Percentiles rank a stretch among this genome's conserved stretches.
These are phyloP conservation scores for Penicillium olsonii DNA, from an alignment of 2,329 filamentous ascomycete species.

Conservation along the genomic window DNA sequence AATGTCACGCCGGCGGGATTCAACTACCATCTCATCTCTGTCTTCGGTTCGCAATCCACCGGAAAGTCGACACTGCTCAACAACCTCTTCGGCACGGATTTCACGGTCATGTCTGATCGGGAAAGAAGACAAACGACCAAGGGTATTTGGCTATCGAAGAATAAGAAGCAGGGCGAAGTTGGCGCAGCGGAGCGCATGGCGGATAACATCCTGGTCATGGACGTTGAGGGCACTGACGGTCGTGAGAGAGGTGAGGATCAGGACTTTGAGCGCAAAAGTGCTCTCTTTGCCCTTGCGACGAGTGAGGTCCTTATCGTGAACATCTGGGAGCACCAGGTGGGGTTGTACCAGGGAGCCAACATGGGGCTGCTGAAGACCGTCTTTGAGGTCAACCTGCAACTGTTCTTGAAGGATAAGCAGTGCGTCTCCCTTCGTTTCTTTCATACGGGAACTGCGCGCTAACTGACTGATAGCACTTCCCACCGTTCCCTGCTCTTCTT, in stretches of 20 bases:
- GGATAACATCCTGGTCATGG: constrained; percentile 98
- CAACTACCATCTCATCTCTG: constrained; percentile 98
- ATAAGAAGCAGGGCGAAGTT: constrained; percentile 63
- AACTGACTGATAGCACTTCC: constrained; percentile 62
- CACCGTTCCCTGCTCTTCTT: constrained; percentile 95
- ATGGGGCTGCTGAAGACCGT: constrained; percentile 99
- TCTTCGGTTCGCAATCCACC: constrained; percentile 97
- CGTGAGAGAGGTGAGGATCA: constrained; percentile 96
- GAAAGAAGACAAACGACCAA: constrained; percentile 96
- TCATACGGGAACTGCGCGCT: constrained; percentile 11
- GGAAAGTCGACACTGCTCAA: constrained; percentile 98
- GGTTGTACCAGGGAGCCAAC: constrained; percentile 95
- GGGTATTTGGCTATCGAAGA: constrained; percentile 99
- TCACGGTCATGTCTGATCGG: constrained; percentile 95
- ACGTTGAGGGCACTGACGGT: constrained; percentile 96
- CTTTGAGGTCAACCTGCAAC: constrained; percentile 95
- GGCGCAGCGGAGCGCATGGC: constrained; percentile 66
- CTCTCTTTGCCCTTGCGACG: constrained; percentile 92
- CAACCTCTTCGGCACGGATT: constrained; percentile 90
- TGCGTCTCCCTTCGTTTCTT: constrained; percentile 46
- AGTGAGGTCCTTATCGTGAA: constrained; percentile 98
- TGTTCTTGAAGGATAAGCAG: constrained; percentile 95
- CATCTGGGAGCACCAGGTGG: constrained; percentile 99
- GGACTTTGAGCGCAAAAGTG: constrained; percentile 98
- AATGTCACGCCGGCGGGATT: constrained; percentile 86